Base-by-base conservation (phyloP, 2,329 filamentous ascomycete species). In the Rutstroemia sp. region DNA sequence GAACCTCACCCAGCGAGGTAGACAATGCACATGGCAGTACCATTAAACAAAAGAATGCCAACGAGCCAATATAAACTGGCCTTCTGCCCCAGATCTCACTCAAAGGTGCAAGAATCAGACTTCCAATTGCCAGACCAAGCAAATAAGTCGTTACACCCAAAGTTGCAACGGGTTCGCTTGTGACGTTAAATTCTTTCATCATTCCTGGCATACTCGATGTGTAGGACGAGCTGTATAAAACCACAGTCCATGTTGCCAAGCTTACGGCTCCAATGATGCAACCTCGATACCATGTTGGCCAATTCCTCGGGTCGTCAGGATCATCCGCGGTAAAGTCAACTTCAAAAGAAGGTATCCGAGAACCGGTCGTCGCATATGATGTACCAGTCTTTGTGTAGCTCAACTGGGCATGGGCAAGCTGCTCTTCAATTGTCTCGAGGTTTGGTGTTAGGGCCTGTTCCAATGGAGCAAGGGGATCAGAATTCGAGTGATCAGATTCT, bases 91-190 rank as follows among this genome's bases (percentile, higher is more conserved):
- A 88, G 64, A 89, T 77, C 71, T 89, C 86, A 59, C 80, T 84
- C 51, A 92, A 71, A 0, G 89, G 89, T 1, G 89, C 89, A 44
- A 91, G 76, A 30, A 94, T 72, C 57, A 94, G 73, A 36, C 82
- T 85, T 0, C 89, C 89, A 1, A 78, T 70, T 0, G 88, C 89
- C 48, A 94, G 77, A 5, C 89, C 89, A 23, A 89, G 69, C 8
- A 94, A 76, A 67, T 94, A 95, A 0, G 86, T 85, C 0, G 89
- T 94, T 46, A 95, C 75, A 5, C 89, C 89, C 2, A 94, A 73
- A 0, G 88, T 88, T 0, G 85, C 79, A n/a, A 86, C 70, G 0
- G 81, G 83, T 36, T 81, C 76, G 14, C 74, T 77, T 6, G 73
- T 67, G 17, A 82, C 75, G 39, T 77, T 72, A 63, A 90, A 92